Percentiles rank a stretch among this genome's conserved stretches.
These are phyloP conservation scores for Trichoderma cornu-damae DNA, from an alignment of 2,329 filamentous ascomycete genomes.

Conservation along the genomic window DNA sequence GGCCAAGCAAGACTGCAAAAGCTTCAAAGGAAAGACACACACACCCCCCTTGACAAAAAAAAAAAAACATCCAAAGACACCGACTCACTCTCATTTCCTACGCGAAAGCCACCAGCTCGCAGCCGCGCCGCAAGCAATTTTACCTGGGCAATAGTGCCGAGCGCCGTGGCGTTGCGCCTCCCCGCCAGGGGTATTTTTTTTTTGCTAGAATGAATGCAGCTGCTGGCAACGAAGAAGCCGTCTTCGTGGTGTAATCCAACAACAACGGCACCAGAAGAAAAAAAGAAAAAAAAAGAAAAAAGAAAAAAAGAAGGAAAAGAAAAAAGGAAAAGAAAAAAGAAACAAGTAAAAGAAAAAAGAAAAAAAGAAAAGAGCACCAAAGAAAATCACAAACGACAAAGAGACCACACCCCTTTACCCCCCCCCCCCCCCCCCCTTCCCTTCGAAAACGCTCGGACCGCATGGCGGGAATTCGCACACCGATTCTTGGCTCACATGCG, in stretches of 20 bases:
- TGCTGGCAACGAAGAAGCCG: not conserved
- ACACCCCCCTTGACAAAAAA: not conserved
- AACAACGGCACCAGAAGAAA: no score
- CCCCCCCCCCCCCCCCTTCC: not conserved
- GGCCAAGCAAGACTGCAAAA: no score
- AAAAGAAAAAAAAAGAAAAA: no score
- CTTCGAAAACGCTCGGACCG: conserved; percentile 11
- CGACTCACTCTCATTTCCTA: conserved; percentile 13
- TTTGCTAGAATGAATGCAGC: no score
- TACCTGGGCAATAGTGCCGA: not conserved
- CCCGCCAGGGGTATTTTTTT: conserved; percentile 8
- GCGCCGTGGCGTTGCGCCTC: conserved; percentile 13
- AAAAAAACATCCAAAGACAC: no score
- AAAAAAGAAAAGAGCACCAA: no score
- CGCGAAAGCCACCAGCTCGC: not conserved
- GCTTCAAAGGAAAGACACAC: no score
- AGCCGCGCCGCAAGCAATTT: not conserved
- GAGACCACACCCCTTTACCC: no score
- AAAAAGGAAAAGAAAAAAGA: no score
- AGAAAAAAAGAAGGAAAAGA: no score
- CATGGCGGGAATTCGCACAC: not conserved
- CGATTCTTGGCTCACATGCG: conserved; percentile 10
- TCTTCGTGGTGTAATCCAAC: not conserved
- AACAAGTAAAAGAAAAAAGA: no score
- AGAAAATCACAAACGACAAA: not conserved